Conservation (phyloP, 352 stramenopile genomes). For the Pythium apleroticum region DNA sequence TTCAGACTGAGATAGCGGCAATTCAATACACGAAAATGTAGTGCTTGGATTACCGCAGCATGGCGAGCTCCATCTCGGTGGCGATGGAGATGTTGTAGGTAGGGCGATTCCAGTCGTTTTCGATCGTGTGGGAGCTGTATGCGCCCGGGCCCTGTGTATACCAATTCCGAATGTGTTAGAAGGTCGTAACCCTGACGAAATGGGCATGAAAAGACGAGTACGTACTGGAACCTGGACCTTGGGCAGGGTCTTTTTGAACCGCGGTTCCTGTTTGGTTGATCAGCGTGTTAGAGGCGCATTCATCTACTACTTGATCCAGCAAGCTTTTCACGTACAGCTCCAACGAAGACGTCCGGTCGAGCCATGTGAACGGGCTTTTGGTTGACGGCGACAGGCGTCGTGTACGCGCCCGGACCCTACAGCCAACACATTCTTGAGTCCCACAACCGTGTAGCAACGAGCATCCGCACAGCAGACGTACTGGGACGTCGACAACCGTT, state of each 20-base stretch:
- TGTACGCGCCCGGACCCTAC: conserved; percentile 66
- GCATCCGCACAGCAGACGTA: conserved; percentile 20
- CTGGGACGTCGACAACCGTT: conserved; percentile 39
- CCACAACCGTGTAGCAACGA: background rate
- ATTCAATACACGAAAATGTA: conserved; percentile 4
- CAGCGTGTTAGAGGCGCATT: background rate
- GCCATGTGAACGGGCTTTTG: conserved; percentile 66
- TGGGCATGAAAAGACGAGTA: background rate
- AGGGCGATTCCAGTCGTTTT: conserved; percentile 83
- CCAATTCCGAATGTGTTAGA: background rate
- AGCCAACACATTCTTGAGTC: background rate
- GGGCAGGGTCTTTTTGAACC: conserved; percentile 62
- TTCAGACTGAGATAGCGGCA: background rate
- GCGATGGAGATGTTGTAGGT: conserved; percentile 87
- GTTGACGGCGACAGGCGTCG: conserved; percentile 30
- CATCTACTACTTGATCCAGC: background rate
- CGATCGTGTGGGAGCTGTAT: conserved; percentile 70
- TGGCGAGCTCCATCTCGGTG: conserved; percentile 80
- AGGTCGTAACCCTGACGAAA: background rate
- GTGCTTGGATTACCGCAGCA: conserved; percentile 34
- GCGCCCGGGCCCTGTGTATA: conserved; percentile 58
- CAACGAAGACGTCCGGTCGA: conserved; percentile 70
- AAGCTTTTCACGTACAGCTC: conserved; percentile 34
- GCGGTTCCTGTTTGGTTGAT: conserved; percentile 49
- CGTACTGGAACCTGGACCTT: conserved; percentile 60